Conservation (phyloP, 257 asterid species). For the Oldenlandia corymbosa region DNA sequence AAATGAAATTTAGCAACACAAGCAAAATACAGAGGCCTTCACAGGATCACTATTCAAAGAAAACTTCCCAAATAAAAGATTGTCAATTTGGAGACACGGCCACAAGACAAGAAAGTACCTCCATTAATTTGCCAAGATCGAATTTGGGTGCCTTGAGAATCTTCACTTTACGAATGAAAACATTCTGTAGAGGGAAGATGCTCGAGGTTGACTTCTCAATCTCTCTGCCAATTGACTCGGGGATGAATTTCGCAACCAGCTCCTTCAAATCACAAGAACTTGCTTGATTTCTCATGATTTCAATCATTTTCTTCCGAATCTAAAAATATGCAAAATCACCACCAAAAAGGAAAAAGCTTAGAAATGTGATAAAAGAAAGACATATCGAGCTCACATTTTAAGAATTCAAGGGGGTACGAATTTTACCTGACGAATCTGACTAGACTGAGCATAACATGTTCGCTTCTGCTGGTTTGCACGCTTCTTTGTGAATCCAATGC, state of each 20-base stretch:
- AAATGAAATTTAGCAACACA: background rate
- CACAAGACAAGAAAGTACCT: slow-evolving; percentile 14
- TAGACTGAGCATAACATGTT: slow-evolving; percentile 35
- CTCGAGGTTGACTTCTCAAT: slow-evolving; percentile 38
- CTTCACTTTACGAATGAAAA: slow-evolving; percentile 34
- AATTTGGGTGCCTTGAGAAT: slow-evolving; percentile 36
- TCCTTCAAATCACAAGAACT: slow-evolving; percentile 37
- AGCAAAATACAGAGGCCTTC: background rate
- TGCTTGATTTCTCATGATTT: slow-evolving; percentile 36
- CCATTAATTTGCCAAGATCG: slow-evolving; percentile 39
- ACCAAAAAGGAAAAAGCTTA: background rate
- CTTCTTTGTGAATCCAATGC: slow-evolving; percentile 39
- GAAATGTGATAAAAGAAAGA: background rate
- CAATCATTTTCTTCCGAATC: slow-evolving; percentile 36
- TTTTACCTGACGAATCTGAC: slow-evolving; percentile 43
- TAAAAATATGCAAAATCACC: background rate
- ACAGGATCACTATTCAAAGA: background rate
- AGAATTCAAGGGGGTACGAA: too few relatives aligned
- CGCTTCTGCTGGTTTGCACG: slow-evolving; percentile 39
- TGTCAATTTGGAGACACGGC: too few relatives aligned
- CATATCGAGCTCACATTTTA: background rate
- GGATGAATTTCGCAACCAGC: slow-evolving; percentile 30
- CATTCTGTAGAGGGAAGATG: slow-evolving; percentile 36
- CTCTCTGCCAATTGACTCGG: slow-evolving; percentile 38
- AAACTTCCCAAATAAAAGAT: background rate